Evolutionary conservation across 2,329 filamentous ascomycete species (phyloP).

Genomic region (Colletotrichum nymphaeae): DNA sequence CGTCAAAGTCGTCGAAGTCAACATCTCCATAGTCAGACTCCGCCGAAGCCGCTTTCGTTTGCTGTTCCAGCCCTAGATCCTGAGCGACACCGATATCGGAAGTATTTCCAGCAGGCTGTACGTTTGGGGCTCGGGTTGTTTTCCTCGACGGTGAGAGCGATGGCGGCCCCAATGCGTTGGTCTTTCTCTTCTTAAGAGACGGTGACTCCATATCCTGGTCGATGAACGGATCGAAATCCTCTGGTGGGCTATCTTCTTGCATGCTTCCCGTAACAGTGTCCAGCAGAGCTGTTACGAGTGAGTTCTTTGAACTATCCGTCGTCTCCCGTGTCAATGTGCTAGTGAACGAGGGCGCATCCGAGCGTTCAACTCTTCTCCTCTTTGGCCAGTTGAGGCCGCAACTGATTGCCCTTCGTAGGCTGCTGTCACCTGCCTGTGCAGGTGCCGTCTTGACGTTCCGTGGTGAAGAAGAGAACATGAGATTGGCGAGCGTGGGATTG

Average conservation of each 20-base stretch:
- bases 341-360: conserved; percentile 49
- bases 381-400: conserved; percentile 80
- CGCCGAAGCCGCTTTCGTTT: neutral
- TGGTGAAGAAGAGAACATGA: conserved; percentile 79
- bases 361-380: conserved; percentile 68
- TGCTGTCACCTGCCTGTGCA: conserved; percentile 55
- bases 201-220: conserved; percentile 49
- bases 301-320: conserved; percentile 65
- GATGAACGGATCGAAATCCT: conserved; percentile 40
- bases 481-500: conserved; percentile 70
- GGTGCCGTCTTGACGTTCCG: conserved; percentile 61
- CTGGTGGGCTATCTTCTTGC: conserved; percentile 52
- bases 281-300: conserved; percentile 71
- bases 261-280: conserved; percentile 71
- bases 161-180: conserved; percentile 20
- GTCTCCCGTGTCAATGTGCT: conserved; percentile 51
- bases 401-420: conserved; percentile 73
- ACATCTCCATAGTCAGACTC: conserved; percentile 66
- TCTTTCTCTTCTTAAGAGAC: conserved; percentile 54
- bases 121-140: neutral
- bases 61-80: conserved; percentile 7
- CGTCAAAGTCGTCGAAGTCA: conserved; percentile 68
- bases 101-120: conserved; percentile 1
- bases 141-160: conserved; percentile 35
- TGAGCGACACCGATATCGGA: neutral